These are phyloP conservation scores for Senna tora DNA, from an alignment of 306 rosid genomes.

Conservation along the genomic window DNA sequence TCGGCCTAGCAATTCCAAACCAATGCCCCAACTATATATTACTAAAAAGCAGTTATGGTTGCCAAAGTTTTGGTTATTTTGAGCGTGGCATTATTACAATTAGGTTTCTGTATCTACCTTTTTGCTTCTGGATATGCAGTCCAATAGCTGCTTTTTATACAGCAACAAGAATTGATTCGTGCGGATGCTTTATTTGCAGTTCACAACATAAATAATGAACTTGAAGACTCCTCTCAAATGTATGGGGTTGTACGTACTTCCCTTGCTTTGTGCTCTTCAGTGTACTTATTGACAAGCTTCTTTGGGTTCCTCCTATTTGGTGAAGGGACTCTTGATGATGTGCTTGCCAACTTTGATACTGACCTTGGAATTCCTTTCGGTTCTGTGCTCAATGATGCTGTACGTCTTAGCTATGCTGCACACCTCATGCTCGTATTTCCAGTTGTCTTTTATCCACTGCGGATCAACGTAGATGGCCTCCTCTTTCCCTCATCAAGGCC, in stretches of 20 bases:
- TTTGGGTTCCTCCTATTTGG: conserved; percentile 92
- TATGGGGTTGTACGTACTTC: conserved; percentile 67
- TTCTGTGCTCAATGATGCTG: conserved; percentile 68
- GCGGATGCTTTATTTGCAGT: conserved; percentile 58
- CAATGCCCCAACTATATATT: neutral
- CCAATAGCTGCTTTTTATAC: neutral
- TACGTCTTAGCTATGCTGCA: conserved; percentile 88
- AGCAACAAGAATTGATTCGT: conserved; percentile 10
- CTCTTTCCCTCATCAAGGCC: conserved; percentile 70
- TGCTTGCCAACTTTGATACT: conserved; percentile 84
- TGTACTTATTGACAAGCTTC: conserved; percentile 80
- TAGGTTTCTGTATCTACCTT: conserved; percentile 19
- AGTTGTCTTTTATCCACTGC: conserved; percentile 70
- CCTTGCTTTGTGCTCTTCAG: conserved; percentile 74
- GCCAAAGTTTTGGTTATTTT: conserved; percentile 9
- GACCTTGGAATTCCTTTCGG: conserved; percentile 82
- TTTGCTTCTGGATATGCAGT: conserved; percentile 16
- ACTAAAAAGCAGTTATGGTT: neutral
- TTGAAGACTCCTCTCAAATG: conserved; percentile 71
- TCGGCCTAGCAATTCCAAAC: neutral
- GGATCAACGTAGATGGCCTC: conserved; percentile 82
- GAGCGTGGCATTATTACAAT: conserved; percentile 24
- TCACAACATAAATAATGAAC: conserved; percentile 79
- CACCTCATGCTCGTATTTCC: conserved; percentile 93
- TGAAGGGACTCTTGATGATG: conserved; percentile 80